These are phyloP conservation scores for Podospora appendiculata DNA, from an alignment of 495 filamentous ascomycete genomes.

Conservation along the genomic window DNA sequence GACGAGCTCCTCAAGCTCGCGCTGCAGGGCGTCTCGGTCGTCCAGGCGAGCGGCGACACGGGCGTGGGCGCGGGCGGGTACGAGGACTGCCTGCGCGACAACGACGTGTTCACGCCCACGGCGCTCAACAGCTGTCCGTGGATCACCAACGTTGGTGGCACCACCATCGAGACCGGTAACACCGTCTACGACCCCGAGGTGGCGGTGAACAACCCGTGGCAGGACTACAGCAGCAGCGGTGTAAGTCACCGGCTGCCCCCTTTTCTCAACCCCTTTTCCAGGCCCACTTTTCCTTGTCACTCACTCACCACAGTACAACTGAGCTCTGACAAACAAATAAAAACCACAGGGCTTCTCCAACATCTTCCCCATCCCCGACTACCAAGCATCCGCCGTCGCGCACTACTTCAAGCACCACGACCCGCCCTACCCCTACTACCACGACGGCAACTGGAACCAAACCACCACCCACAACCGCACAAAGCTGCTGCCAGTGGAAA, in stretches of 20 bases:
- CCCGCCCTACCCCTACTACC: background rate
- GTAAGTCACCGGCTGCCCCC: background rate
- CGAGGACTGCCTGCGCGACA: conserved; percentile 3
- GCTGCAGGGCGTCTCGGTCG: conserved; percentile 49
- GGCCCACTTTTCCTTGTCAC: no score
- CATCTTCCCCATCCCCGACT: conserved; percentile 50
- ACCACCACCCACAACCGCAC: background rate
- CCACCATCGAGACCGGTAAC: background rate
- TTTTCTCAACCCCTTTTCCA: no score
- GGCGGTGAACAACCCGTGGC: background rate
- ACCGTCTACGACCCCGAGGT: background rate
- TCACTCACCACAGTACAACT: background rate
- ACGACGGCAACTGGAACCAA: background rate
- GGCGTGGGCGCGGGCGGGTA: conserved; percentile 38
- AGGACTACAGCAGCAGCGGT: background rate
- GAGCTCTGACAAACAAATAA: background rate
- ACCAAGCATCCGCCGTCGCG: conserved; percentile 45
- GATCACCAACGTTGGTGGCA: conserved; percentile 21
- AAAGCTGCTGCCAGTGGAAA: no score
- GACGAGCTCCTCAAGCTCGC: conserved; percentile 51
- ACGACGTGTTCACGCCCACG: conserved; percentile 13
- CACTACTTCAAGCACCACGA: conserved; percentile 37
- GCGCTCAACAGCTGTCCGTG: conserved; percentile 19
- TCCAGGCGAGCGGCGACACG: conserved; percentile 50
- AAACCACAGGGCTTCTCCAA: conserved; percentile 57